Base-by-base conservation (phyloP, 805 yeast genomes). In the Ogataea polymorpha region DNA sequence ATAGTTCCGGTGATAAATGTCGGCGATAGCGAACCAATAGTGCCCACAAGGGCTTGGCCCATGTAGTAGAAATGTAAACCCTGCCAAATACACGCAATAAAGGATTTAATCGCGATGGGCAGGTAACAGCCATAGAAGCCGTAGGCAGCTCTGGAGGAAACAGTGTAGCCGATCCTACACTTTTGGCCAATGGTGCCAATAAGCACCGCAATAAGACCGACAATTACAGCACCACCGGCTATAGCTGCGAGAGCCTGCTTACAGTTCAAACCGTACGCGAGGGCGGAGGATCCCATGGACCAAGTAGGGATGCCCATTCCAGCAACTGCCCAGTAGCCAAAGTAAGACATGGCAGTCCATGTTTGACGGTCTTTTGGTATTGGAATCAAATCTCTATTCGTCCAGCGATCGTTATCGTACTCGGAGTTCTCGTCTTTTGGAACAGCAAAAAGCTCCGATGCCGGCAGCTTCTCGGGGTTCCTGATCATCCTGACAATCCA, bases 171-270 rank as follows among this genome's bases (percentile, higher is more conserved):
- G 35, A 75, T 65, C 48, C 72, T 75, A 62, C 70, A 73, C 33
- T 72, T 69, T n/a, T 59, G 55, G 23, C 82, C 82, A 5, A 76
- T 76, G 39, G 62, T 63, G n/a, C 76, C 71, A 52, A 74, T 75
- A 7, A 74, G 64, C 24, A 71, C 53, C 5, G 79, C 72, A 44
- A 70, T 63, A 3, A 60, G 15, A 34, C 71, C 62, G 11, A 75
- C 71, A 13, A 76, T 48, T 9, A 68, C 49, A 51, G 75, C 74
- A 30, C 77, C 80, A 5, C 73, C 54, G 24, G 70, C 62, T 39
- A 65, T 62, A 20, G 70, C 63, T 7, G 71, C 71, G 47, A 76
- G 66, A 12, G 73, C 66, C 41, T 74, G 44, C 46, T 56, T 46
- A 14, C 49, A 42, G 26, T 46, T 39, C 23, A 41, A 53, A 24